Conservation (phyloP, 495 filamentous ascomycete genomes). For the Chaetomidium leptoderma region DNA sequence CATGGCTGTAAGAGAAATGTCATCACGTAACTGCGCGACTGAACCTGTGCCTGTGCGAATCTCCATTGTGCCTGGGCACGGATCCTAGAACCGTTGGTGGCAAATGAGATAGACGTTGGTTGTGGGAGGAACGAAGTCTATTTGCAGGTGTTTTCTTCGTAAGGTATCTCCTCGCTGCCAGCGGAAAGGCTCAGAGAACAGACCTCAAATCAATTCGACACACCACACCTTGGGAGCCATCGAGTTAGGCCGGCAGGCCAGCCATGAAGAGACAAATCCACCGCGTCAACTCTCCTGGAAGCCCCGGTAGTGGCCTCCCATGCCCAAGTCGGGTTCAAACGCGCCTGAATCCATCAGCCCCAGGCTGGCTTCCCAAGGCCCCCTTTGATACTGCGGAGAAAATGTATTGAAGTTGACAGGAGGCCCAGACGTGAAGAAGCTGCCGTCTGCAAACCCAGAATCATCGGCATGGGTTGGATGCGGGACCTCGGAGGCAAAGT, state of each 20-base stretch:
- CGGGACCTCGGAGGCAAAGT: neutral
- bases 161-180: neutral
- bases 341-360: neutral
- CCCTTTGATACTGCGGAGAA: conserved; percentile 6
- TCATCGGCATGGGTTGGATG: conserved; percentile 2
- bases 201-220: neutral
- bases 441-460: conserved; percentile 7
- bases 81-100: no score
- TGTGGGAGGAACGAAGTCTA: neutral
- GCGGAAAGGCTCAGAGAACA: neutral
- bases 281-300: neutral
- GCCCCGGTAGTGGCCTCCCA: neutral
- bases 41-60: no score
- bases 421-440: conserved; percentile 7
- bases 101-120: no score
- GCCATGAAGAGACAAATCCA: neutral
- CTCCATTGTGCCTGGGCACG: no score
- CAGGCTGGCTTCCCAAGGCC: neutral
- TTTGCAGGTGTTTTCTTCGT: neutral
- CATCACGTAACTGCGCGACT: no score
- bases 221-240: neutral
- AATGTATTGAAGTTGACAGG: conserved; percentile 5
- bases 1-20: conserved; percentile 3
- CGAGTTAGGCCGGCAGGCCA: neutral
- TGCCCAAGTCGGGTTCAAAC: neutral